A percentile compares a stretch with the other conserved stretches of the same genome.
Conservation (phyloP, 768 basidiomycete species). For the Pulveroboletus sp. region DNA sequence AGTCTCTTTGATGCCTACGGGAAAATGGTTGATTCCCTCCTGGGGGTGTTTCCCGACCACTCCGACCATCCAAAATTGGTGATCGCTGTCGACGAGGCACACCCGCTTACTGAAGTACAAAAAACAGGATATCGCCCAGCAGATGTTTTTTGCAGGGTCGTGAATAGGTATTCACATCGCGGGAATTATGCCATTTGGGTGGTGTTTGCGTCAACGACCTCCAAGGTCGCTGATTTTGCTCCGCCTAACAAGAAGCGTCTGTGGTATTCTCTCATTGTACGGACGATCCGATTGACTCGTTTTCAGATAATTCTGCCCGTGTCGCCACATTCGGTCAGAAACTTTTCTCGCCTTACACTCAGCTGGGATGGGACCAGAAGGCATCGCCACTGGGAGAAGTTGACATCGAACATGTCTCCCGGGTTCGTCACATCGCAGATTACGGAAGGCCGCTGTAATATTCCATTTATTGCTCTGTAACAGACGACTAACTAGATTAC, state of each 20-base stretch:
- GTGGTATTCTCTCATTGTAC: neutral
- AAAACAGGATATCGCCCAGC: neutral
- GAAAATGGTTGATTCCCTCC: neutral
- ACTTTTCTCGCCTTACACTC: neutral
- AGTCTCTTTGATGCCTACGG: neutral
- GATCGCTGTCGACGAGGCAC: neutral
- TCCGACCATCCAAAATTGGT: neutral
- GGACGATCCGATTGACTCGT: neutral
- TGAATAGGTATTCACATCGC: constrained; percentile 7
- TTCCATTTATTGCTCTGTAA: neutral
- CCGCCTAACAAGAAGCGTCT: constrained; percentile 1
- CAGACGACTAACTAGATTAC: neutral
- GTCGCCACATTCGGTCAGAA: neutral
- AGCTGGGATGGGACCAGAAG: constrained; percentile 14
- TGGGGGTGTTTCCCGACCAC: neutral
- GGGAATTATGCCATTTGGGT: constrained; percentile 8
- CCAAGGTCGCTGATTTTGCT: constrained; percentile 5
- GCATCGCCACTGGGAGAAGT: neutral
- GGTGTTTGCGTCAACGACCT: constrained; percentile 15
- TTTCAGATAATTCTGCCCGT: constrained; percentile 5
- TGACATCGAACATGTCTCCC: neutral
- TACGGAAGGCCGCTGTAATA: neutral
- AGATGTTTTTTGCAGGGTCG: constrained; percentile 2
- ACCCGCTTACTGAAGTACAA: neutral
- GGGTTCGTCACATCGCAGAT: neutral